Evolutionary conservation across 2,329 filamentous ascomycete genomes (phyloP).

Genomic region (Nothomitra cinnamomea): DNA sequence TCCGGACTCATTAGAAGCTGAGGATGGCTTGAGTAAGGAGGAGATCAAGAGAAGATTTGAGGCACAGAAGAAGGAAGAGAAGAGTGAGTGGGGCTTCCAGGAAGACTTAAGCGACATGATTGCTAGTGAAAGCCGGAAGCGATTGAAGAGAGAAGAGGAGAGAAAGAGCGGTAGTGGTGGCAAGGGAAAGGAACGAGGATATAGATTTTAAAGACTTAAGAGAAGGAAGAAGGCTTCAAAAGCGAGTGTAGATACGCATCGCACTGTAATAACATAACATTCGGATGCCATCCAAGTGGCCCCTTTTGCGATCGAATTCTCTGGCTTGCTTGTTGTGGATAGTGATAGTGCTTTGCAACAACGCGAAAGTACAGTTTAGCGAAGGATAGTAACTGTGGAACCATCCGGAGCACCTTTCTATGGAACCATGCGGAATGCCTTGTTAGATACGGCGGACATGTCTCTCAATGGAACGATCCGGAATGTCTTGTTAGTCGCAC

Average conservation of each 20-base stretch:
- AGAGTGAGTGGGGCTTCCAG: constrained; percentile 59
- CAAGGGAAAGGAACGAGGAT: constrained; percentile 10
- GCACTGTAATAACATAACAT: constrained; percentile 2
- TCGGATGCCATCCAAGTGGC: background rate
- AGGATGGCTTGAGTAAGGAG: constrained; percentile 70
- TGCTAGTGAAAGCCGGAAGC: constrained; percentile 78
- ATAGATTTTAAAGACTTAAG: constrained; percentile 2
- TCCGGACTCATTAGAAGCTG: constrained; percentile 56
- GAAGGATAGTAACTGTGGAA: too few relatives aligned
- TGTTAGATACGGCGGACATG: too few relatives aligned
- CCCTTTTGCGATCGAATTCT: background rate
- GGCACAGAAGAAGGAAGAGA: constrained; percentile 43
- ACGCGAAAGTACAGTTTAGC: background rate
- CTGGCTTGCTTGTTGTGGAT: background rate
- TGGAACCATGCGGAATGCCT: too few relatives aligned
- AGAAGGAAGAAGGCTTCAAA: constrained; percentile 2
- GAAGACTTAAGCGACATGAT: constrained; percentile 95
- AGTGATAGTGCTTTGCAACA: background rate
- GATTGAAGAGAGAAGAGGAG: constrained; percentile 76
- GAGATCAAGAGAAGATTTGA: constrained; percentile 71
- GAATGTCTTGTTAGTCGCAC: too few relatives aligned
- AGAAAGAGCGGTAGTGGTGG: constrained; percentile 39
- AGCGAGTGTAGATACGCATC: constrained; percentile 4
- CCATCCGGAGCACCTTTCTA: too few relatives aligned
- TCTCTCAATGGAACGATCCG: too few relatives aligned